Conservation (phyloP, 768 basidiomycete genomes). For the Psilocybe tampanensis region DNA sequence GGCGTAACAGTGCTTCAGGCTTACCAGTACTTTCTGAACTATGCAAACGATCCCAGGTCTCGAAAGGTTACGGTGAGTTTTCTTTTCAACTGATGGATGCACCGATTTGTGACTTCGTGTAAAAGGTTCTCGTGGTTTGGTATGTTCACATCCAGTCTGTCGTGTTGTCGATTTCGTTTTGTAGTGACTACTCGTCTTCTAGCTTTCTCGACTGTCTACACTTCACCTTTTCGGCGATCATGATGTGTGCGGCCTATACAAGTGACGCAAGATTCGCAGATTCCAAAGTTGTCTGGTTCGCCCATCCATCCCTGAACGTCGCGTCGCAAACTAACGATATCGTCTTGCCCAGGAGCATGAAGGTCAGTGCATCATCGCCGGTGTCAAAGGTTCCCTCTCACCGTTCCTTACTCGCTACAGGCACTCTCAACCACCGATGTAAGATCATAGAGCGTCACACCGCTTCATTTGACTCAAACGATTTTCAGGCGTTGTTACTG, state of each 20-base stretch:
- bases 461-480: no score
- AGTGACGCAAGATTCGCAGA: background rate
- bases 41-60: background rate
- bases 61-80: background rate
- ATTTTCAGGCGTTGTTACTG: background rate
- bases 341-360: background rate
- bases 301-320: background rate
- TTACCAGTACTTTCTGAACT: constrained; percentile 6
- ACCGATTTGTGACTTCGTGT: background rate
- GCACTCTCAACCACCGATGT: background rate
- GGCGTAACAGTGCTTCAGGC: constrained; percentile 2
- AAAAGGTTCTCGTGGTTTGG: background rate
- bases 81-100: background rate
- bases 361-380: background rate
- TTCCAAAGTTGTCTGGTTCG: background rate
- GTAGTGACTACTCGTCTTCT: background rate
- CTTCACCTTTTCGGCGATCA: constrained; percentile 1
- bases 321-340: no score
- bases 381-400: background rate
- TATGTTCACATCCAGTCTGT: background rate
- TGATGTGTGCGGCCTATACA: background rate
- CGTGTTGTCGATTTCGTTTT: background rate
- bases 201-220: constrained; percentile 1
- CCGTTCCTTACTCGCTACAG: background rate
- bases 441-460: no score